Evolutionary conservation across 352 stramenopile species (phyloP).

Genomic region (Phytophthora palmivora): DNA sequence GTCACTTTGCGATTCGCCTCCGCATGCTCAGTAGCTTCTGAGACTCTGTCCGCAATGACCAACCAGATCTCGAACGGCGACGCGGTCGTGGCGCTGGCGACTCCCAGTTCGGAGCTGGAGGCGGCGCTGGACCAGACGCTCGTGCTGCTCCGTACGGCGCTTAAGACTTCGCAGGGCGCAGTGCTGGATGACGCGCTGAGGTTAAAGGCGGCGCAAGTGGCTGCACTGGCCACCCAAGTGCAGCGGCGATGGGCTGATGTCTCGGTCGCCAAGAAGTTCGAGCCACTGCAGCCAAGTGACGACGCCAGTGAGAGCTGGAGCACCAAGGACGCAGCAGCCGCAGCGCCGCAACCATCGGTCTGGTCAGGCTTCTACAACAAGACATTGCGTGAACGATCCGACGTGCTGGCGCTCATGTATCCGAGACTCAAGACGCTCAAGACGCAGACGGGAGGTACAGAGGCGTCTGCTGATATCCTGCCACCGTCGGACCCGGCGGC

Average conservation of each 20-base stretch:
- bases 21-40: constrained; percentile 11
- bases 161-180: constrained; percentile 31
- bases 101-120: constrained; percentile 18
- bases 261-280: constrained; percentile 48
- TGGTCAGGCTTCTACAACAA: constrained; percentile 93
- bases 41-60: constrained; percentile 30
- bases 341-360: constrained; percentile 66
- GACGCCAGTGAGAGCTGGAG: constrained; percentile 45
- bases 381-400: constrained; percentile 80
- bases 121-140: constrained; percentile 45
- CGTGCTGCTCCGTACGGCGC: constrained; percentile 28
- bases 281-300: constrained; percentile 51
- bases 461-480: constrained; percentile 16
- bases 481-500: constrained; percentile 35
- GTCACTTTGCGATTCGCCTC: constrained; percentile 29
- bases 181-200: constrained; percentile 20
- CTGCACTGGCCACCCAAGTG: constrained; percentile 34
- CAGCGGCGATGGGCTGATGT: constrained; percentile 18
- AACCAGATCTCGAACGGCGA: constrained; percentile 28
- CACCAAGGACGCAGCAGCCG: constrained; percentile 9
- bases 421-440: constrained; percentile 64
- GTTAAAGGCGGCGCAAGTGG: constrained; percentile 26
- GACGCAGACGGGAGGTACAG: constrained; percentile 19
- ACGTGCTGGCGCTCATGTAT: constrained; percentile 89
- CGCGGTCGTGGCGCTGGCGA: constrained; percentile 22